Conservation (phyloP, 106 monocot species). For the Apostasia shenzhenica region DNA sequence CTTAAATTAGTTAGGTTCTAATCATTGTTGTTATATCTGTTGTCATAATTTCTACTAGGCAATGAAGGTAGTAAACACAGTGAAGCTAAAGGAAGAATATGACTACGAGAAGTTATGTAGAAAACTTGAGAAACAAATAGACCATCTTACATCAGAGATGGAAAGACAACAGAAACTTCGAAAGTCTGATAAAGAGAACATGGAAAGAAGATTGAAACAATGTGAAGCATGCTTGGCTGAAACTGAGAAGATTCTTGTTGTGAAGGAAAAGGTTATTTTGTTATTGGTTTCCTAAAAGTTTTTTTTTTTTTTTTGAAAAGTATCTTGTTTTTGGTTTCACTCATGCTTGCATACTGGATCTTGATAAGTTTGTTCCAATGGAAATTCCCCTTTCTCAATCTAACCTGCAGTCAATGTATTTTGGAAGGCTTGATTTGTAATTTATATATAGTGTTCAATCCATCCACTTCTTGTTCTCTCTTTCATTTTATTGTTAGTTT, state of each 20-base stretch:
- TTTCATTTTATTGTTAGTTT: too few relatives aligned
- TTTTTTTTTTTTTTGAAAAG: too few relatives aligned
- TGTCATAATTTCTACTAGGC: conserved; percentile 32
- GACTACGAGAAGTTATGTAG: conserved; percentile 70
- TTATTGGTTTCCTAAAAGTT: background rate
- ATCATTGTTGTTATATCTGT: background rate
- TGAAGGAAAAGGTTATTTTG: conserved; percentile 43
- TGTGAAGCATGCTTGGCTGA: conserved; percentile 38
- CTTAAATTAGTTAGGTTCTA: conserved; percentile 1
- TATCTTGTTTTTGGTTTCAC: background rate
- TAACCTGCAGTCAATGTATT: background rate
- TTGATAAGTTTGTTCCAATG: background rate
- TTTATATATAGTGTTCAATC: too few relatives aligned
- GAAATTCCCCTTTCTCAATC: background rate
- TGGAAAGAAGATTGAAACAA: conserved; percentile 43
- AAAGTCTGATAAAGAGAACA: conserved; percentile 37
- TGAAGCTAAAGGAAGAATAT: conserved; percentile 73
- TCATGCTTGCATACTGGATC: background rate
- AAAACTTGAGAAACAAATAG: conserved; percentile 56
- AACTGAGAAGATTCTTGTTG: conserved; percentile 24
- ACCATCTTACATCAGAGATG: conserved; percentile 53
- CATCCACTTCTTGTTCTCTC: too few relatives aligned
- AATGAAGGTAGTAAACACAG: conserved; percentile 72
- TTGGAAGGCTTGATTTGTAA: background rate
- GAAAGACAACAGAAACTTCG: conserved; percentile 55